A percentile compares a stretch with the other conserved stretches of the same genome.
These are phyloP conservation scores for Phellopilus nigrolimitatus DNA, from an alignment of 1,284 basidiomycete species.

Conservation along the genomic window DNA sequence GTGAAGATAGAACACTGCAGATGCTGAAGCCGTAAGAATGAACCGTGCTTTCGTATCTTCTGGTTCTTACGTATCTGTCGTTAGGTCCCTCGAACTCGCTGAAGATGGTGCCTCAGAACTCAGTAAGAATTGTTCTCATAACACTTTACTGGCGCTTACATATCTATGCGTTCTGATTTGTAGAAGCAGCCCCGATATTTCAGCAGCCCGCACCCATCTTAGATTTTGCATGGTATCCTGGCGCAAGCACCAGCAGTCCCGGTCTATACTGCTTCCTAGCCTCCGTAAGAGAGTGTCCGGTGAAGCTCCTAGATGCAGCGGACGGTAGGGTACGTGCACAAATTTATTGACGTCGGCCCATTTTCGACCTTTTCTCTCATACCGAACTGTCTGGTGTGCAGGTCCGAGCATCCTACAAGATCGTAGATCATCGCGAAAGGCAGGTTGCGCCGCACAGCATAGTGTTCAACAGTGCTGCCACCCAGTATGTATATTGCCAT, in stretches of 20 bases:
- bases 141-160: neutral
- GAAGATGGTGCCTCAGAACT: neutral
- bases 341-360: conserved; percentile 6
- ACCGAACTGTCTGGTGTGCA: conserved; percentile 28
- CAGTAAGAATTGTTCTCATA: neutral
- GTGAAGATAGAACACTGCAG: conserved; percentile 56
- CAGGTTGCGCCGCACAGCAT: conserved; percentile 81
- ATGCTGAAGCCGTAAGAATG: conserved; percentile 38
- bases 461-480: conserved; percentile 65
- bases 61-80: neutral
- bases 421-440: conserved; percentile 87
- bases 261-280: conserved; percentile 77
- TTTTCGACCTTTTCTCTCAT: conserved; percentile 1
- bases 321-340: conserved; percentile 62
- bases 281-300: conserved; percentile 76
- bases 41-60: too few relatives aligned
- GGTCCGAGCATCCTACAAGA: conserved; percentile 87
- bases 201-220: conserved; percentile 65
- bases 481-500: conserved; percentile 47
- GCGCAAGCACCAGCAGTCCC: conserved; percentile 52
- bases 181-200: conserved; percentile 27
- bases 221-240: conserved; percentile 79
- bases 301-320: conserved; percentile 73
- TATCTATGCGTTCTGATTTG: neutral
- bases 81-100: neutral